Evolutionary conservation across 2,329 filamentous ascomycete species (phyloP), one percentile per base, ranked within the genome.

Genomic region (Byssoonygena ceratinophila): DNA sequence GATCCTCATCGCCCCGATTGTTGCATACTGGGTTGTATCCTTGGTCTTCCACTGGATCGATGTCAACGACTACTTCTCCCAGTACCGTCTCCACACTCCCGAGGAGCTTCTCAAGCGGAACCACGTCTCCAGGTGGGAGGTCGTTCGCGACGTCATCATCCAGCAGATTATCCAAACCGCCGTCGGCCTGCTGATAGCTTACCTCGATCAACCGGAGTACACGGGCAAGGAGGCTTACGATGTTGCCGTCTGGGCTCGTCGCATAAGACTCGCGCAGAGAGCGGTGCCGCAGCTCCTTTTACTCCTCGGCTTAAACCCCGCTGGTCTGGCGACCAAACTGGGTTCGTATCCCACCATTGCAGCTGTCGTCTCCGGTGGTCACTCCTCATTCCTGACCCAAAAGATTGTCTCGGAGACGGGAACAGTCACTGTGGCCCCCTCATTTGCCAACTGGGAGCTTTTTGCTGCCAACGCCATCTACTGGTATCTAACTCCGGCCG

Each of bases 11-110:
- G 73, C 85, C 12, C 90, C 90, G 27, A 78, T 96, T 55, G 66
- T 87, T 61, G 85, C 84, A 54, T 98, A 98, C 77, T 98, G 92
- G 92, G 71, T 74, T 20, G 72, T 94, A 29, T 97, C 91, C 18
- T 71, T 87, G 66, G 72, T 91, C 66, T 98, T 94, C 74, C 91
- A 97, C 74, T 65, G 83, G 60, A 82, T 97, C 63, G 92, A 98
- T 71, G 75, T 82, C 54, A 83, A 83, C 71, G 87, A 96, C 68
- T 73, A 91, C 34, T 94, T 91, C 67, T 84, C 90, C 16, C 81
- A 94, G 63, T 96, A 97, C 71, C 85, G 92, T 57, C 77, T 98
- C 39, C 92, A 98, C 71, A 97, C 92, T 0, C 92, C 92, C 12
- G 89, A 88, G 49, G 91, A 97, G 70, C 85, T 97, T 57, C 67